These are phyloP conservation scores for Antitrichia curtipendula DNA, from an alignment of 225 moss, liverwort and hornwort genomes.

Conservation along the genomic window DNA sequence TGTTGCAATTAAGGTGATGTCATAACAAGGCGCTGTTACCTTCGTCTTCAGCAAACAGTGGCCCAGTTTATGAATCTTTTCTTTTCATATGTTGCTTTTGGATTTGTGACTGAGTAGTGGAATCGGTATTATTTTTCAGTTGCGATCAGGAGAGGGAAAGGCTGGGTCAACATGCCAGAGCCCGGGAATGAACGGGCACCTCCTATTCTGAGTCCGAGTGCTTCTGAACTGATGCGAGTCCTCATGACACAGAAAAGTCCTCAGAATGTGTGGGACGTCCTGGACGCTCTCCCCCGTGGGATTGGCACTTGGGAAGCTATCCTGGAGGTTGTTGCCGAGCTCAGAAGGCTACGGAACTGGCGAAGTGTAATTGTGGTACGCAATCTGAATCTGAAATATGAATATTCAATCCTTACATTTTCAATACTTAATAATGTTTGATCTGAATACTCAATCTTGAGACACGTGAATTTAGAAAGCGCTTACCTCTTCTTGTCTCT, in stretches of 20 bases:
- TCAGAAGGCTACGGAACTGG: slow-evolving; percentile 65
- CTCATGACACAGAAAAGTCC: slow-evolving; percentile 39
- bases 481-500: background rate
- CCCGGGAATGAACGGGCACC: slow-evolving; percentile 34
- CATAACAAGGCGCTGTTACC: background rate
- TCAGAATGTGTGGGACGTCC: slow-evolving; percentile 48
- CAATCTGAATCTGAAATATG: background rate
- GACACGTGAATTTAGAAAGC: background rate
- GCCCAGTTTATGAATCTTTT: background rate
- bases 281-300: slow-evolving; percentile 61
- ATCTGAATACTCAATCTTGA: background rate
- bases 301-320: slow-evolving; percentile 67
- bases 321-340: slow-evolving; percentile 51
- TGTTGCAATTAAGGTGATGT: background rate
- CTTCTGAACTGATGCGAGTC: slow-evolving; percentile 44
- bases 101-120: background rate
- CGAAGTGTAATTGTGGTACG: slow-evolving; percentile 52
- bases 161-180: slow-evolving; percentile 70
- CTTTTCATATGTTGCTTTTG: background rate
- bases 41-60: background rate
- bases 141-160: slow-evolving; percentile 47
- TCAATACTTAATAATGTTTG: background rate
- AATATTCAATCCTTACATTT: background rate
- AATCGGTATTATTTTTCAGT: background rate
- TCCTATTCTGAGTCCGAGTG: slow-evolving; percentile 56